These are phyloP conservation scores for Chytriomyces sp. DNA, from an alignment of 192 early-diverging fungal genomes.

Conservation along the genomic window DNA sequence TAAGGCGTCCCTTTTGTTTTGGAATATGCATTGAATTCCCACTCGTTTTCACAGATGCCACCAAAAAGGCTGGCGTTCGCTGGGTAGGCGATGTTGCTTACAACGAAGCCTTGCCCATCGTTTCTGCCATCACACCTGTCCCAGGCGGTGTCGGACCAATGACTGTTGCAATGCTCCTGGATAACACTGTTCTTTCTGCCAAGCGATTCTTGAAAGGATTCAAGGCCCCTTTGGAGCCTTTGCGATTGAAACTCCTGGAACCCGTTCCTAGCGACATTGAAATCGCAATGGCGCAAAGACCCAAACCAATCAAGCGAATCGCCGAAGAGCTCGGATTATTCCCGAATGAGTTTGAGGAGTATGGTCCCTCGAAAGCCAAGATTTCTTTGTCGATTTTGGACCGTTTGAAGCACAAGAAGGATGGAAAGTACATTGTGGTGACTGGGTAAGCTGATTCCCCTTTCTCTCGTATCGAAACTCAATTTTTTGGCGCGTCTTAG, in stretches of 20 bases:
- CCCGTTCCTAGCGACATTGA: conserved; percentile 96
- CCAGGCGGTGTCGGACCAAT: too few relatives aligned
- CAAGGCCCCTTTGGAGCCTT: too few relatives aligned
- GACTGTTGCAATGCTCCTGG: too few relatives aligned
- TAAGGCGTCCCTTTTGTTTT: not conserved
- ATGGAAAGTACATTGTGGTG: conserved; percentile 94
- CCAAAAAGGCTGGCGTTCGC: too few relatives aligned
- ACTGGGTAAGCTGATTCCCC: conserved; percentile 65
- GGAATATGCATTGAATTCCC: conserved; percentile 55
- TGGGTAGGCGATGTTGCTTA: too few relatives aligned
- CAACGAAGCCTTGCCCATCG: too few relatives aligned
- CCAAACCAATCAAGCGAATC: conserved; percentile 80
- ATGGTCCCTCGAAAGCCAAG: conserved; percentile 91
- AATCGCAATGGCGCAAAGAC: conserved; percentile 87
- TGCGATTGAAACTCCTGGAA: conserved; percentile 57
- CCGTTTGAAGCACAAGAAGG: conserved; percentile 76
- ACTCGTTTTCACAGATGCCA: too few relatives aligned
- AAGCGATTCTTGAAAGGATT: too few relatives aligned
- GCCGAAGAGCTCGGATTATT: conserved; percentile 85
- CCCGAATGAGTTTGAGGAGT: conserved; percentile 74
- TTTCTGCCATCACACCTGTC: too few relatives aligned
- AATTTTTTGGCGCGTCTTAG: conserved; percentile 34
- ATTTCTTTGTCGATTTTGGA: conserved; percentile 81
- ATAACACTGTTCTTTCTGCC: too few relatives aligned
- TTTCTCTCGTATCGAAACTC: not conserved